Evolutionary conservation across 116 monocot genomes (phyloP), one percentile per base, ranked within the genome.

Genomic region (Thalassia testudinum): DNA sequence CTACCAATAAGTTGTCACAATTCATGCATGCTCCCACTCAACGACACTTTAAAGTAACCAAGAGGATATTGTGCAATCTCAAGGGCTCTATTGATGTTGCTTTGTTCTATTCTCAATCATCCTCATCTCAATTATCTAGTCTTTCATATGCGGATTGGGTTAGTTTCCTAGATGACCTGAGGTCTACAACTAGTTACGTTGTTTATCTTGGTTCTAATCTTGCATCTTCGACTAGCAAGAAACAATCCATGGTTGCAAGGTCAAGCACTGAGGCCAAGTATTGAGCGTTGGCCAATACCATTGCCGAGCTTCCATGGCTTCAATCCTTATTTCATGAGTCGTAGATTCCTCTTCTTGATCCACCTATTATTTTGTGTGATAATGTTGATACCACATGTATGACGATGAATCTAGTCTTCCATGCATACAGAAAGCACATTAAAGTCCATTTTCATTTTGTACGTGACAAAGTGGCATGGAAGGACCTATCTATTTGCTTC

Each of bases 141-240:
- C 48, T 60, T 20, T 60, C 47, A 18, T 45, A 60, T 28, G 60
- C 60, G 12, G 48, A 60, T 29, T 60, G 60, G 48, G 60, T 20
- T 17, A 16, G 47, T 1, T 45, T 4, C 6, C 26, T 12, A 1
- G 17, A 7, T 20, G 23, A 37, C 13, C 2, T 26, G 1, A 10
- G 11, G 1, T 60, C 60, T 30, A 60, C 27, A 3, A 28, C 15
- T 0, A 18, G 26, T 1, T 60, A 22, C 28, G 7, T 37, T 6
- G 15, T 49, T 4, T 60, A 21, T 21, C 1, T 60, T 10, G 47
- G 47, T 7, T 1, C 13, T 1, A 60, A 60, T 30, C 12, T 21
- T 14, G 1, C 48, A 19, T 28, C 60, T 19, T 60, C 47, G 60
- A 29, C 6, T 7, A 14, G 27, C 1, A 60, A 24, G 1, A 60